Percentiles rank a stretch among this genome's conserved stretches.
Conservation (phyloP, 257 asterid species). For the Solanum acaule region DNA sequence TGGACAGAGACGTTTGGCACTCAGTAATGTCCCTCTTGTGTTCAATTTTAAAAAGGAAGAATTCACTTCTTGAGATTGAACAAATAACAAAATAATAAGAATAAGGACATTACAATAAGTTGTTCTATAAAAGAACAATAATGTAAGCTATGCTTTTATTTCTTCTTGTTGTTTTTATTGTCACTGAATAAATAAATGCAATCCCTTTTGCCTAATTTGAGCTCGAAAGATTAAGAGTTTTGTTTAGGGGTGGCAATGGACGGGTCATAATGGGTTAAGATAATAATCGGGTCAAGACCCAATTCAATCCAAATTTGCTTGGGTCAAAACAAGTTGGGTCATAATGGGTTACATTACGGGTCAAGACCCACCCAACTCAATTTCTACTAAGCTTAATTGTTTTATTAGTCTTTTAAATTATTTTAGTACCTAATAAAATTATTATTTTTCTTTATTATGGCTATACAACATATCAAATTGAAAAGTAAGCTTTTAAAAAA, state of each 20-base stretch:
- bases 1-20: neutral
- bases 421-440: no score
- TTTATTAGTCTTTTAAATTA: no score
- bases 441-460: no score
- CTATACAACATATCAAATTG: no score
- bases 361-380: no score
- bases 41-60: neutral
- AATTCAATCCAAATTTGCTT: no score
- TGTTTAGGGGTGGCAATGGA: neutral
- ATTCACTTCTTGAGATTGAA: neutral
- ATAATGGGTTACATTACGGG: no score
- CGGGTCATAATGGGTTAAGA: no score
- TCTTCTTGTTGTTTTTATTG: neutral
- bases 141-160: neutral
- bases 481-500: no score
- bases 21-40: neutral
- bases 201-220: neutral
- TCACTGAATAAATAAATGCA: neutral
- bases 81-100: neutral
- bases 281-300: no score
- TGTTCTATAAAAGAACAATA: neutral
- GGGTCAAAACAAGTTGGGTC: no score
- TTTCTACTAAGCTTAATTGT: no score
- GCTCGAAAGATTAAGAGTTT: neutral
- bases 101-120: neutral